Evolutionary conservation across 345 rosid genomes (phyloP), one percentile per base, ranked within the genome.

Genomic region (Atalantia buxifolia): DNA sequence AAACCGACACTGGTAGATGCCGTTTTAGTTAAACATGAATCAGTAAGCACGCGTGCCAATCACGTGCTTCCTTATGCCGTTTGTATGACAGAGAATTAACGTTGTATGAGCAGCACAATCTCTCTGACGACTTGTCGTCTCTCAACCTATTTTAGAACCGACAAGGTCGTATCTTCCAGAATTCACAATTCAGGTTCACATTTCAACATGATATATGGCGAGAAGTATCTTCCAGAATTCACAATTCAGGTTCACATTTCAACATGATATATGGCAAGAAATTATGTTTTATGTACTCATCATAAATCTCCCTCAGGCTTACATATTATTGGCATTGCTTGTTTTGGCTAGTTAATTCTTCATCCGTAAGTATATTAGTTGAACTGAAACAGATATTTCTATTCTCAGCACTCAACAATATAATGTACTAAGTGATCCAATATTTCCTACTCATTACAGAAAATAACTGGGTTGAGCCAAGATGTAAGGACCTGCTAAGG

Each of bases 401-500:
- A 28, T 9, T 4, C 21, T 10, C 48, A 42, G 48, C 48, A 33
- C 28, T 19, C 38, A 16, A 56, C 7, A 30, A 53, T 31, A 67
- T 18, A 21, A 21, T 10, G 56, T 72, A 56, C 75, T 36, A n/a
- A 36, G 10, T 72, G 48, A 56, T 22, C 76, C 24, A 33, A 8
- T 30, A 13, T 65, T 65, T 30, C 33, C 4, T 3, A 55, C 22
- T 59, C 35, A 59, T 27, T n/a, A 24, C 55, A 13, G 76, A 18
- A 72, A 36, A 33, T 79, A 57, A 61, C 22, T 6, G 38, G 78
- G 9, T 48, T 28, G 36, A 28, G 72, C 36, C 61, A 65, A 53
- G 38, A 53, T 36, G 36, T 66, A 64, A 50, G 55, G 53, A 91
- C 98, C 98, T 89, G 27, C 81, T 79, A 78, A 93, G 92, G 74